Conservation (phyloP, 805 yeast genomes). For the Saccharomycopsis javanensis region DNA sequence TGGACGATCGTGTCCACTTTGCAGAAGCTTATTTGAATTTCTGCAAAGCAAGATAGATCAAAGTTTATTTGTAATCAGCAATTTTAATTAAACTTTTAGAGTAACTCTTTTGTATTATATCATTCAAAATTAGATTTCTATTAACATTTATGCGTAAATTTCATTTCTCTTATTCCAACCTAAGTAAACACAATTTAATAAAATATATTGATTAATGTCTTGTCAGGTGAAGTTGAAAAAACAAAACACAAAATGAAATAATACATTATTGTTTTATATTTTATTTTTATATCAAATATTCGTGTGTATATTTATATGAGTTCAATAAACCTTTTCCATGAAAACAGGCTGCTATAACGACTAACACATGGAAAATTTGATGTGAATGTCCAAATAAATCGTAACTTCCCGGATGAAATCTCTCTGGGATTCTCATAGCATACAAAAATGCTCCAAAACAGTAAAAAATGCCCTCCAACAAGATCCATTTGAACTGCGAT, state of each 20-base stretch:
- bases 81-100: too few relatives aligned
- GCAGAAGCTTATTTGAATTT: neutral
- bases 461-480: conserved; percentile 64
- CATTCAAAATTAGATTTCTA: too few relatives aligned
- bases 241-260: too few relatives aligned
- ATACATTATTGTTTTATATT: neutral
- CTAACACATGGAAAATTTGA: conserved; percentile 72
- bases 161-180: too few relatives aligned
- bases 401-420: conserved; percentile 48
- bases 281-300: conserved; percentile 10
- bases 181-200: too few relatives aligned
- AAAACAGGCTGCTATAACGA: conserved; percentile 64
- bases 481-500: conserved; percentile 50
- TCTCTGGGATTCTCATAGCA: conserved; percentile 73
- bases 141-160: too few relatives aligned
- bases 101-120: too few relatives aligned
- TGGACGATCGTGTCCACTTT: neutral
- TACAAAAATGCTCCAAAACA: conserved; percentile 72
- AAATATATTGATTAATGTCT: too few relatives aligned
- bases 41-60: neutral
- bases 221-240: too few relatives aligned
- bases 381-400: conserved; percentile 77
- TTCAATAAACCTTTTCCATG: conserved; percentile 58
- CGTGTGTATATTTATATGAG: conserved; percentile 45
- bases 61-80: too few relatives aligned